Base-by-base conservation (phyloP, 2,329 filamentous ascomycete species). In the Immersiporthe knoxdaviesiana region DNA sequence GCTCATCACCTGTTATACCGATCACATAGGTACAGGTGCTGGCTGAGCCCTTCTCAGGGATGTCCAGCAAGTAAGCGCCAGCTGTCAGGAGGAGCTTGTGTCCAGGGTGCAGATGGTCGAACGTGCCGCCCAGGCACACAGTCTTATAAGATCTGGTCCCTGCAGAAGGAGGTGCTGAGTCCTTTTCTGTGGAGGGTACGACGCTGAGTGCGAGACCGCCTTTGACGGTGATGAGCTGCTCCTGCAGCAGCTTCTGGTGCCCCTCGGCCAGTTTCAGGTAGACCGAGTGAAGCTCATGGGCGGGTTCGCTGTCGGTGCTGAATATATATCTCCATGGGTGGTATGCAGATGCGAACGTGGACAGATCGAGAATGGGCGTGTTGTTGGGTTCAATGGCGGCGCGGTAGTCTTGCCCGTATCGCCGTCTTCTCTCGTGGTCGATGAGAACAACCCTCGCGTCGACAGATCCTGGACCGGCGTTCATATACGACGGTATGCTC, bases 81-180 rank as follows among this genome's bases (percentile, higher is more conserved):
- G 94, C 94, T n/a, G 94, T 94, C 27, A 99, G 87, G 27, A 99
- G 87, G n/a, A 98, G 85, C 81, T 98, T 99, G 82, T 99, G 96
- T 7, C 96, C 96, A 4, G 92, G 90, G 77, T 99, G 96, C 30
- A 99, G 86, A 79, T 98, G 94, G 78, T 99, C 96, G 80, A 98
- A 99, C 0, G 96, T 99, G 12, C 96, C 96, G 39, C 95, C 96
- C 16, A 98, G 88, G 65, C 91, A 92, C 63, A 97, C 91, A 18
- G 88, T 85, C 70, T 84, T 81, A 77, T 92, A 87, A 56, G 79
- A 75, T 32, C 72, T 72, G 2, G 77, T 77, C 6, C 56, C 67
- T 56, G 75, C 74, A 3, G 74, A 47, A 21, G 73, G 65, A 30
- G 69, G 58, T 7, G 72, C 67, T 2, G 74, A 63, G 8, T 71